Base-by-base conservation (phyloP, 106 monocot species). In the Triglochin maritima region DNA sequence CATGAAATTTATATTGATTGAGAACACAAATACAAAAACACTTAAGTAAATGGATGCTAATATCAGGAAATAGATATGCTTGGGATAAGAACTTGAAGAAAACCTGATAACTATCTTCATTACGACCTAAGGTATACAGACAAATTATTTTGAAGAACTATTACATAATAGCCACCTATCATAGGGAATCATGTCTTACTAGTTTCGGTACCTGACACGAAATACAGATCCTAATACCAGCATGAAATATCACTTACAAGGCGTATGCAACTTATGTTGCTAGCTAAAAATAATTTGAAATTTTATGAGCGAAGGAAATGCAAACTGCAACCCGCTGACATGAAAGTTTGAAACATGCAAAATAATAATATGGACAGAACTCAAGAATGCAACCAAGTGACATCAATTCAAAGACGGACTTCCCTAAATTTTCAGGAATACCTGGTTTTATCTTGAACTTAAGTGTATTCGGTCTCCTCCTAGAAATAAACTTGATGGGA, bases 381-480 rank as follows among this genome's bases (percentile, higher is more conserved):
- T 42, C 44, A 41, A 29, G 17, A 57, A 57, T 16, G 57, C 13
- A 15, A 15, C 17, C 57, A 15, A 15, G 4, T 3, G 57, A 2
- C 44, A 29, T 3, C 44, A 43, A 44, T 17, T 61, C 29, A 7
- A 44, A 61, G 67, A 9, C 29, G 17, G 6, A 46, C 9, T 15
- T 57, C 9, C 45, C 55, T 56, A 44, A 53, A 53, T 53, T 41
- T 56, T 49, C 44, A 57, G 66, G 65, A 49, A 29, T 49, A 92
- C 98, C 98, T 86, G 92, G 84, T 60, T 92, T 98, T 68, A 98
- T 98, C 77, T 98, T 98, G 57, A 98, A 98, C 72, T 86, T 98
- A 11, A 86, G 83, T 3, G 79, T 73, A 59, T 81, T 86, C 53
- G 86, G 92, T 48, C 80, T 88, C 57, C 86, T 82, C 80, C 87